Base-by-base conservation (phyloP, 2,329 filamentous ascomycete species). In the Sporothrix phasma region DNA sequence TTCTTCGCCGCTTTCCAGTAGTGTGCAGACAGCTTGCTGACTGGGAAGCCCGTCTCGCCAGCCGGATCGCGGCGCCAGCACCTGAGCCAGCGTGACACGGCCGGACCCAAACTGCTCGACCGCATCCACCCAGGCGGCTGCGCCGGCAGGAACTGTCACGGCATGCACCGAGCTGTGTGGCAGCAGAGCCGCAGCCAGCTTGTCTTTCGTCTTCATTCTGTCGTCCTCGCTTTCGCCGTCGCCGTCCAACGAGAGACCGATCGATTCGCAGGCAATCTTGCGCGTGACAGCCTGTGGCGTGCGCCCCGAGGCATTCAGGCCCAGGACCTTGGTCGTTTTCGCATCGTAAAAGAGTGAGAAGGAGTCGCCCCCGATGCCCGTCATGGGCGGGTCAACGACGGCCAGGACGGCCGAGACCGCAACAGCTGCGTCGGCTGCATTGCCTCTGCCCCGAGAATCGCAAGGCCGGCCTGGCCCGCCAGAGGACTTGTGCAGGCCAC, bases 291-390 rank as follows among this genome's bases (percentile, higher is more conserved):
- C 85, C 45, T 77, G 80, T 1, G 89, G 85, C 13, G 91, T 86
- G 31, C 92, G 86, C 19, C 93, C 93, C 0, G 92, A 96, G n/a
- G 92, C 93, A 73, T 97, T 97, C 74, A 97, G 78, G 15, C 90
- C 89, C 64, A 85, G 86, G 5, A 97, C 87, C 68, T 89, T 88
- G 72, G 87, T 84, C 8, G 15, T 3, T 2, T 31, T 31, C 17
- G 90, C 89, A 72, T 93, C 84, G 77, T 92, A 97, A 79, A 85
- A 96, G 31, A 97, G 83, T 73, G 92, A 91, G 77, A 97, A 97
- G 83, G 94, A 90, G 75, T 97, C 93, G 66, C 93, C 93, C 58
- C 93, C 93, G 67, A 97, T 96, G 22, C 93, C 93, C 83, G 75
- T 97, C 7, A 89, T 94, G 65, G 87, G 85, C 6, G 94, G 94